Percentiles rank a stretch among this genome's conserved stretches.
These are phyloP conservation scores for Pythium chondricola DNA, from an alignment of 352 stramenopile species.

Conservation along the genomic window DNA sequence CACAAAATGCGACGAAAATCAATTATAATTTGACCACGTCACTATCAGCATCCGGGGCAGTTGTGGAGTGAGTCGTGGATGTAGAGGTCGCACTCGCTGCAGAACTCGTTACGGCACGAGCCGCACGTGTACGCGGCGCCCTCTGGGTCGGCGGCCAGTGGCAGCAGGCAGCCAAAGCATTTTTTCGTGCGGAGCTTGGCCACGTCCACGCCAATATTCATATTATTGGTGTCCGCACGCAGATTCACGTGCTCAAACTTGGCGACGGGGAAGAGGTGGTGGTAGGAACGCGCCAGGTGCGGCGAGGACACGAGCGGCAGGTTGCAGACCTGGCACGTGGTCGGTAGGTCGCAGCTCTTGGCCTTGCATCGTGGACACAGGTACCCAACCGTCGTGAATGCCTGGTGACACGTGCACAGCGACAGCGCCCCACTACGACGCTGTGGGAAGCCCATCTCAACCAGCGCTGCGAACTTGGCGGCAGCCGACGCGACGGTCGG, in stretches of 20 bases:
- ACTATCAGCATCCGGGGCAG: conserved; percentile 91
- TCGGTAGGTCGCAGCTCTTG: conserved; percentile 93
- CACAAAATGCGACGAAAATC: too few relatives aligned
- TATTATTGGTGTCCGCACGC: not conserved
- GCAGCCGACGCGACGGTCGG: conserved; percentile 73
- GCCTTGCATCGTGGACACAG: conserved; percentile 93
- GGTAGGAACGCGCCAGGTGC: conserved; percentile 96
- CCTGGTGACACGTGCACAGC: conserved; percentile 80
- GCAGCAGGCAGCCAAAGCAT: conserved; percentile 78
- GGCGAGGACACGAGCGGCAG: conserved; percentile 95
- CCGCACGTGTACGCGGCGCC: conserved; percentile 78
- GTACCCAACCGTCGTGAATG: conserved; percentile 88
- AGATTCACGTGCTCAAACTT: conserved; percentile 81
- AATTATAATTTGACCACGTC: too few relatives aligned
- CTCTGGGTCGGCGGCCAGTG: conserved; percentile 39
- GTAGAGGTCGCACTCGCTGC: conserved; percentile 96
- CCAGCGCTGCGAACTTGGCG: conserved; percentile 62
- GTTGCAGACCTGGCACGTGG: conserved; percentile 95
- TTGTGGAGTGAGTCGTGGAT: conserved; percentile 98
- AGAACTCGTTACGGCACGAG: conserved; percentile 91
- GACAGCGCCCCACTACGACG: conserved; percentile 65
- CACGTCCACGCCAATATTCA: conserved; percentile 10
- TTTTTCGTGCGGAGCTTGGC: conserved; percentile 4
- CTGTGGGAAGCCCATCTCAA: conserved; percentile 85
- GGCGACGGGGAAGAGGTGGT: conserved; percentile 97